Base-by-base conservation (phyloP, 192 early-diverging fungal genomes). In the Entomortierella beljakovae region DNA sequence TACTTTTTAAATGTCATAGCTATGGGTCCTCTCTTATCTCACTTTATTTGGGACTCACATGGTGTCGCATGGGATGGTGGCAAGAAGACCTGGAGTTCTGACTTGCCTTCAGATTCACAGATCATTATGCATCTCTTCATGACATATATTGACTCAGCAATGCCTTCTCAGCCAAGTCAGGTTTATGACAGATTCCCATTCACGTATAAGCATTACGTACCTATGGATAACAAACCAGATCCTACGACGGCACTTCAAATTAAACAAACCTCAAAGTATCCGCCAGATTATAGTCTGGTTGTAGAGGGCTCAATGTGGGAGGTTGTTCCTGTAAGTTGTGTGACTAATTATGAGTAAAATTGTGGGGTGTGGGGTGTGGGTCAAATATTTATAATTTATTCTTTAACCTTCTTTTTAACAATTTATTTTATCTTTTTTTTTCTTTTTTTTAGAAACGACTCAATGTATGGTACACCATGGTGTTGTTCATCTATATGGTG, bases 81-180 rank as follows among this genome's bases (percentile, higher is more conserved):
- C 42, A 61, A 51, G 53, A 64, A 70, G 25, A 35, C 29, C 3
- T 79, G 75, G 75, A 65, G 61, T 16, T 40, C 57, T 3, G 75
- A 79, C 23, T 43, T 79, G 28, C 88, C 88, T 2, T 81, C 88
- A 22, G 88, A 90, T 51, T 76, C 83, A 0, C 87, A 88, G 79
- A 81, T 90, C 22, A 65, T 90, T 22, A 87, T 90, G 79, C 88
- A 90, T 61, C 66, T 90, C 68, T 88, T 90, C 69, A 85, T 84
- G 38, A 81, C 82, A 11, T 90, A 85, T 43, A 84, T 90, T 83
- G 88, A 90, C 50, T 76, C 86, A 55, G 75, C 81, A 0, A 86
- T 88, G 83, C 87, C 88, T 28, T 55, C 70, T 9, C 75, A 72
- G 16, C 42, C 68, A 2, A 75, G 80, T 0, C 81, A 80, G 40